Conservation (phyloP, 1,284 basidiomycete species). For the Leccinum griseonigrum region DNA sequence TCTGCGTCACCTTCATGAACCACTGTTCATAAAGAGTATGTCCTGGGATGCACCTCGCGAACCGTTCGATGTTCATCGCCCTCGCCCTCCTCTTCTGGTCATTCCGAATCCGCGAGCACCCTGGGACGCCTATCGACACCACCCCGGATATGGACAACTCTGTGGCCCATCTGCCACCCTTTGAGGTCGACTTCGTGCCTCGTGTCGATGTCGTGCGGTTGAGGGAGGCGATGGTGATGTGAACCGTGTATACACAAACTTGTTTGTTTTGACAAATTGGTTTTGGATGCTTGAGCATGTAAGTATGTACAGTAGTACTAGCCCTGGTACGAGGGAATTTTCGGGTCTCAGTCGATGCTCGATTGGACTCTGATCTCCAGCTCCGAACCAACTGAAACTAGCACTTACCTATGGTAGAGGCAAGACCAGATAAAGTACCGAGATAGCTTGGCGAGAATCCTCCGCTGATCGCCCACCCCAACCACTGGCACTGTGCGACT, state of each 20-base stretch:
- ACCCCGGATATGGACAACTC: slow-evolving; percentile 11
- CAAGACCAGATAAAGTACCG: not conserved
- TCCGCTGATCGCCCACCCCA: not conserved
- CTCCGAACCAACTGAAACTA: not conserved
- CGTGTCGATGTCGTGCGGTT: slow-evolving; percentile 26
- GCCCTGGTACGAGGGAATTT: not conserved
- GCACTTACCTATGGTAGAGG: not conserved
- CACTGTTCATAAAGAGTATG: slow-evolving; percentile 15
- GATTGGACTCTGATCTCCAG: not conserved
- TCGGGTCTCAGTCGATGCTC: not conserved
- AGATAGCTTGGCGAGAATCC: not conserved
- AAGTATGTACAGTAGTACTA: not conserved
- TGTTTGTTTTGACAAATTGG: not conserved
- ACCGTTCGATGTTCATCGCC: slow-evolving; percentile 21
- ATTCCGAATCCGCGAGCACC: slow-evolving; percentile 18
- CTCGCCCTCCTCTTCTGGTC: slow-evolving; percentile 25
- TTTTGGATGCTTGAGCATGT: not conserved
- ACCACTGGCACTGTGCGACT: too few species aligned
- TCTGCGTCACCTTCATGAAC: slow-evolving; percentile 5
- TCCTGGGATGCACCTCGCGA: slow-evolving; percentile 24
- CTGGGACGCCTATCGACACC: slow-evolving; percentile 18
- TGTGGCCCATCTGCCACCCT: slow-evolving; percentile 7
- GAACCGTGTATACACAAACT: not conserved
- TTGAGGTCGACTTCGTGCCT: slow-evolving; percentile 19
- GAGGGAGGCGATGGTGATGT: slow-evolving; percentile 27